These are phyloP conservation scores for Penicillium alfredii DNA, from an alignment of 495 filamentous ascomycete species.

Conservation along the genomic window DNA sequence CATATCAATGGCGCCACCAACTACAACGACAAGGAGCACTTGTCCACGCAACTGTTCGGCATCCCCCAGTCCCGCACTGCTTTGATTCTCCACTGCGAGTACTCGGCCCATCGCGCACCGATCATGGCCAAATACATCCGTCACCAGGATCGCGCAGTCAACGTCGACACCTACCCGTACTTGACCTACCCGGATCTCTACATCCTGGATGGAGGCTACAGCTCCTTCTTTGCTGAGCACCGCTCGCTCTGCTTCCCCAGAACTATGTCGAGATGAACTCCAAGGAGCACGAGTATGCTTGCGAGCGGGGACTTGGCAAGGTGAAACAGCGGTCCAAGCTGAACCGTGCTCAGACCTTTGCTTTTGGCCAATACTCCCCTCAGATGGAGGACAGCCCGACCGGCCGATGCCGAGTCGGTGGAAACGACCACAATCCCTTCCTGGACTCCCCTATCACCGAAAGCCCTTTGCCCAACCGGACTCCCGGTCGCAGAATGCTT, in stretches of 20 bases:
- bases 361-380: constrained; percentile 67
- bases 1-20: constrained; percentile 92
- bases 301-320: constrained; percentile 88
- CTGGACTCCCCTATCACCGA: constrained; percentile 48
- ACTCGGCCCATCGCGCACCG: constrained; percentile 94
- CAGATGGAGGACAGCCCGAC: constrained; percentile 78
- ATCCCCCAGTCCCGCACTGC: constrained; percentile 62
- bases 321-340: constrained; percentile 78
- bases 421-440: constrained; percentile 26
- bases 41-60: constrained; percentile 73
- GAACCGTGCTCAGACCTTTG: constrained; percentile 85
- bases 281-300: constrained; percentile 81
- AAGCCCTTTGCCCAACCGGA: constrained; percentile 49
- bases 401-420: constrained; percentile 48
- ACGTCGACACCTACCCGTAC: constrained; percentile 74
- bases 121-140: constrained; percentile 82
- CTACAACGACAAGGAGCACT: constrained; percentile 86
- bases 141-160: constrained; percentile 74
- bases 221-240: constrained; percentile 76
- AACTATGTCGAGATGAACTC: constrained; percentile 94
- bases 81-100: constrained; percentile 95
- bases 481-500: constrained; percentile 62
- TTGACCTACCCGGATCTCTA: constrained; percentile 94
- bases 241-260: constrained; percentile 75
- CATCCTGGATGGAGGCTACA: constrained; percentile 95